Percentiles rank a stretch among this genome's conserved stretches.
Conservation (phyloP, 495 filamentous ascomycete genomes). For the Darksidea phi region DNA sequence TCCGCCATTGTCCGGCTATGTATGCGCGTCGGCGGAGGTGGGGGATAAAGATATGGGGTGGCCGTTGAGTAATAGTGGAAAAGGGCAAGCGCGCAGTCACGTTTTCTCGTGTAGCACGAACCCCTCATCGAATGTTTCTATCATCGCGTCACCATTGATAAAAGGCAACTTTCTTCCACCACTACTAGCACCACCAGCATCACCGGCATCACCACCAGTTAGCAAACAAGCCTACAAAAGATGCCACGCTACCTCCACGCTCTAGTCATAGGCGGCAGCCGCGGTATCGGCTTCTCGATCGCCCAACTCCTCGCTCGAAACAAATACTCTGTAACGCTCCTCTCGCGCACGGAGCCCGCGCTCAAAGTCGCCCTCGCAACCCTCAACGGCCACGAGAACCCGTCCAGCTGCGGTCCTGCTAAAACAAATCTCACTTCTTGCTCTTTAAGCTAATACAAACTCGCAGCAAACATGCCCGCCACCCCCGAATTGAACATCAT, state of each 20-base stretch:
- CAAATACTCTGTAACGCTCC: conserved; percentile 18
- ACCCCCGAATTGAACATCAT: no score
- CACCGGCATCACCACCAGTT: no score
- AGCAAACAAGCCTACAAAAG: conserved; percentile 3
- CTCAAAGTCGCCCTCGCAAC: conserved; percentile 43
- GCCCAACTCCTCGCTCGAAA: conserved; percentile 64
- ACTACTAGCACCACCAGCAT: no score
- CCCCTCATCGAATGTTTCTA: not conserved
- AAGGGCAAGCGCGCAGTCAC: conserved; percentile 17
- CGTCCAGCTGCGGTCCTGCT: no score
- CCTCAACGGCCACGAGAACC: conserved; percentile 1
- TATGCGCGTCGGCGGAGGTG: not conserved
- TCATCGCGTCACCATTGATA: no score
- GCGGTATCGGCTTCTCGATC: conserved; percentile 67
- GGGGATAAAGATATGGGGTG: not conserved
- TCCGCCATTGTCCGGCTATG: conserved; percentile 9
- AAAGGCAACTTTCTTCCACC: no score
- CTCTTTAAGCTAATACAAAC: no score
- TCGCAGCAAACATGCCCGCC: no score
- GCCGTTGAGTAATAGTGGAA: not conserved
- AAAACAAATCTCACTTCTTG: no score
- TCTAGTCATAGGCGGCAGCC: conserved; percentile 63
- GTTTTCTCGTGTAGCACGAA: conserved; percentile 15
- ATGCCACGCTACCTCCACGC: conserved; percentile 44
- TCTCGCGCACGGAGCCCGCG: conserved; percentile 32